Evolutionary conservation across 768 basidiomycete genomes (phyloP).

Genomic region (Cystoderma amianthinum): DNA sequence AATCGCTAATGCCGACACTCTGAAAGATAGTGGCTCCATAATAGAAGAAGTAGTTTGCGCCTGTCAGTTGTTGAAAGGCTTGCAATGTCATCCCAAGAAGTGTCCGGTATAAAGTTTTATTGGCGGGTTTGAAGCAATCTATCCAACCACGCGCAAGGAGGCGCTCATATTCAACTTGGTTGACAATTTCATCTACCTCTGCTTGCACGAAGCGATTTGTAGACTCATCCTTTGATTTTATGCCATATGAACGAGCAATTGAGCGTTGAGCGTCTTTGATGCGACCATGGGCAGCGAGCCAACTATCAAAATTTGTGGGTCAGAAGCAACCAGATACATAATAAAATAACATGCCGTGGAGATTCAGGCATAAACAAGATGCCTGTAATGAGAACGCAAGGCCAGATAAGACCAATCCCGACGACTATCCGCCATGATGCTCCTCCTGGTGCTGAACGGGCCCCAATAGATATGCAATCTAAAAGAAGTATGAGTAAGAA

Average conservation of each 20-base stretch:
- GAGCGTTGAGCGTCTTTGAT: conserved; percentile 41
- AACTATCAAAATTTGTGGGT: too few species aligned
- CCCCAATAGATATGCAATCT: conserved; percentile 69
- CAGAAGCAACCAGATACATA: too few species aligned
- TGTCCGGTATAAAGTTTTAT: conserved; percentile 61
- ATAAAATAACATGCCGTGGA: conserved; percentile 32
- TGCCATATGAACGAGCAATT: conserved; percentile 42
- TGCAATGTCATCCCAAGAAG: conserved; percentile 60
- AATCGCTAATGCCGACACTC: conserved; percentile 60
- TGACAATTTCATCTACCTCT: conserved; percentile 50
- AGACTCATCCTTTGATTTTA: conserved; percentile 29
- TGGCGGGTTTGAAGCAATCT: conserved; percentile 52
- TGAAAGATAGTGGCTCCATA: conserved; percentile 60
- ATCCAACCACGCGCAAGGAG: conserved; percentile 47
- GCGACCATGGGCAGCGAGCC: conserved; percentile 46
- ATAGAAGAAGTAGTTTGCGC: conserved; percentile 68
- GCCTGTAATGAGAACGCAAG: conserved; percentile 51
- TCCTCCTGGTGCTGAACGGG: conserved; percentile 37
- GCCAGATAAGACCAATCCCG: conserved; percentile 58
- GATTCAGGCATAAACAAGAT: conserved; percentile 69
- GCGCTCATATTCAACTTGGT: conserved; percentile 43
- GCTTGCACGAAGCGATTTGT: conserved; percentile 33
- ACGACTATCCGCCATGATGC: conserved; percentile 59
- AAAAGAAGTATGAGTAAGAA: not conserved
- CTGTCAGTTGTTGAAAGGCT: conserved; percentile 66